A percentile compares a stretch with the other conserved stretches of the same genome.
Conservation (phyloP, 768 basidiomycete species). For the Pulveroboletus sp. region DNA sequence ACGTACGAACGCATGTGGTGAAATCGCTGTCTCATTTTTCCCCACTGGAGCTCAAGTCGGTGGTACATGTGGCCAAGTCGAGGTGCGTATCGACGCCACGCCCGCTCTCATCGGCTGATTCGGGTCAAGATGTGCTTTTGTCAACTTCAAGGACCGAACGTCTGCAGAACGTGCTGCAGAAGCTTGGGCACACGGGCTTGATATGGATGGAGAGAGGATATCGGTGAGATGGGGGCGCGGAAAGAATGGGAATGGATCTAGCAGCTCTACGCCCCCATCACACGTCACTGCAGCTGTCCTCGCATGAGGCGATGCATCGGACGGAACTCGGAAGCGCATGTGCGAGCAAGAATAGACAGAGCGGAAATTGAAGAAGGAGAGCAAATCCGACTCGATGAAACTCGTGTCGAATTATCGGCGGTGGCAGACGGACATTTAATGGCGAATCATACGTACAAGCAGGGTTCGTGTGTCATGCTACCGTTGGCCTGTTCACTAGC, state of each 20-base stretch:
- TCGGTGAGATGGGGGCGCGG: constrained; percentile 90
- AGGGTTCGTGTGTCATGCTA: constrained; percentile 3
- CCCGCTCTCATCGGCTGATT: not conserved
- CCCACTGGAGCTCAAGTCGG: constrained; percentile 69
- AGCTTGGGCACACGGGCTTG: constrained; percentile 88
- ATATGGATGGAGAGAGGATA: constrained; percentile 73
- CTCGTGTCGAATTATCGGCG: constrained; percentile 15
- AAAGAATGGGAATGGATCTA: constrained; percentile 40
- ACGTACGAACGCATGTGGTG: constrained; percentile 69
- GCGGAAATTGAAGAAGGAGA: constrained; percentile 44
- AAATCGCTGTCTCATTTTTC: constrained; percentile 63
- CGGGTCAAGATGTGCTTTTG: constrained; percentile 78
- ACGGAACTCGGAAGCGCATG: constrained; percentile 40
- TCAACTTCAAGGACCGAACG: constrained; percentile 83
- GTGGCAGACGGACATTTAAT: not conserved
- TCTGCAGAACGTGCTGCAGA: constrained; percentile 88
- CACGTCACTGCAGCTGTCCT: constrained; percentile 1
- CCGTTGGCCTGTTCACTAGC: constrained; percentile 16
- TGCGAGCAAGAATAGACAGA: constrained; percentile 43
- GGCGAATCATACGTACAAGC: not conserved
- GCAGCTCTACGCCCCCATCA: not conserved
- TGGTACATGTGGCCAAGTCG: constrained; percentile 84
- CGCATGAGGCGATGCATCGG: constrained; percentile 11
- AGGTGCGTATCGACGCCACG: constrained; percentile 39
- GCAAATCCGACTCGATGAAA: constrained; percentile 32